Conservation (phyloP, 2,329 filamentous ascomycete genomes). For the Alternaria incomplexa region DNA sequence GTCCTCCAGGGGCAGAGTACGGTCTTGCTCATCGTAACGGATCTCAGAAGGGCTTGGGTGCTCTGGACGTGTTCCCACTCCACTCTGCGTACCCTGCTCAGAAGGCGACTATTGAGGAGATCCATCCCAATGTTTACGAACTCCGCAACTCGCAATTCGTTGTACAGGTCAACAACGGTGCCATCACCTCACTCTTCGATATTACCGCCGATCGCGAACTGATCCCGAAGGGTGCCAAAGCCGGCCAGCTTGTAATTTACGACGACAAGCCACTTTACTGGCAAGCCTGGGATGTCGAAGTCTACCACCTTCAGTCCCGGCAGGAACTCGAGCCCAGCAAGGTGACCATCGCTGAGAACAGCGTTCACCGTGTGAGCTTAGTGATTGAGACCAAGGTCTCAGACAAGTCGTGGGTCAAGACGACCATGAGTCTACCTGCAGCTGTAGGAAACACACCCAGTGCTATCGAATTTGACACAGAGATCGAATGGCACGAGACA, state of each 20-base stretch:
- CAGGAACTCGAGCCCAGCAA: slow-evolving; percentile 73
- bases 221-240: slow-evolving; percentile 73
- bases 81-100: slow-evolving; percentile 32
- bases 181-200: slow-evolving; percentile 86
- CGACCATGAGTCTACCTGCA: slow-evolving; percentile 80
- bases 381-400: slow-evolving; percentile 87
- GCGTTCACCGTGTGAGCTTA: slow-evolving; percentile 78
- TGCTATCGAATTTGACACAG: slow-evolving; percentile 77
- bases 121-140: slow-evolving; percentile 70
- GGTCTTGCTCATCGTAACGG: slow-evolving; percentile 54
- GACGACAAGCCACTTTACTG: slow-evolving; percentile 98
- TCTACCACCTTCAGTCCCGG: slow-evolving; percentile 89
- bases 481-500: slow-evolving; percentile 95
- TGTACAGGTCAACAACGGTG: slow-evolving; percentile 74
- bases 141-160: slow-evolving; percentile 79
- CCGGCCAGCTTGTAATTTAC: slow-evolving; percentile 91
- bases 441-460: slow-evolving; percentile 69
- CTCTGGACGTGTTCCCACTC: slow-evolving; percentile 45
- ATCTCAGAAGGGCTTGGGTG: slow-evolving; percentile 43
- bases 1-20: slow-evolving; percentile 22
- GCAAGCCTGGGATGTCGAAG: slow-evolving; percentile 98
- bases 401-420: slow-evolving; percentile 82
- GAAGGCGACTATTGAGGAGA: slow-evolving; percentile 58
- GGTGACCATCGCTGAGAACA: slow-evolving; percentile 73
- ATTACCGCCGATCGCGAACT: slow-evolving; percentile 75